These are phyloP conservation scores for Luzula sylvatica DNA, from an alignment of 176 grass and related monocot genomes.

Conservation along the genomic window DNA sequence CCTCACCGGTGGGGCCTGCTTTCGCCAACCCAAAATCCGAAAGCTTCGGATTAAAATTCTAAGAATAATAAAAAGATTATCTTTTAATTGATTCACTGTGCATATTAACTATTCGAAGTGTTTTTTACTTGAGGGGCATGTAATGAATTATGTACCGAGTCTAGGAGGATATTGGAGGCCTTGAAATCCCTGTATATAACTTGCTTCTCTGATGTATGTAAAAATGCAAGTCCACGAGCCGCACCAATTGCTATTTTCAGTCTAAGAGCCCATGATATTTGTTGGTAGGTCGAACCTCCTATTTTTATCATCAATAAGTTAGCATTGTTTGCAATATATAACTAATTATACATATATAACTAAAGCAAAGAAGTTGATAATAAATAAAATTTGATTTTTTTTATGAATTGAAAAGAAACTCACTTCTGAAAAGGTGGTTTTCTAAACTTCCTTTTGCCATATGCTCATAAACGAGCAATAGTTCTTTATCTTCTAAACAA, in stretches of 20 bases:
- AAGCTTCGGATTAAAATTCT: slow-evolving; percentile 43
- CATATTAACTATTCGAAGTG: too few relatives aligned
- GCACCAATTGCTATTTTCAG: slow-evolving; percentile 44
- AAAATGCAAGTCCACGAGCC: slow-evolving; percentile 49
- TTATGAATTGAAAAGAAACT: slow-evolving; percentile 5
- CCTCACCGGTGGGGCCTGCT: slow-evolving; percentile 31
- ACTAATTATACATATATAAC: too few relatives aligned
- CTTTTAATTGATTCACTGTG: too few relatives aligned
- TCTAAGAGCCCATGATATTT: slow-evolving; percentile 35
- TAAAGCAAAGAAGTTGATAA: too few relatives aligned
- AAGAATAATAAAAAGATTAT: too few relatives aligned
- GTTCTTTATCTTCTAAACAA: slow-evolving; percentile 58
- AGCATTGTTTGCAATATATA: too few relatives aligned
- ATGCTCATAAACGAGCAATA: slow-evolving; percentile 69
- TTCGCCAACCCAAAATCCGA: slow-evolving; percentile 43
- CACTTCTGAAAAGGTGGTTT: slow-evolving; percentile 80
- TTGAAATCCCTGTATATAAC: slow-evolving; percentile 72
- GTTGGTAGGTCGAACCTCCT: slow-evolving; percentile 37
- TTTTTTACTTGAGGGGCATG: too few relatives aligned
- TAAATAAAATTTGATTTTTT: too few relatives aligned
- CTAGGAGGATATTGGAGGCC: slow-evolving; percentile 61
- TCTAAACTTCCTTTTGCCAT: slow-evolving; percentile 69
- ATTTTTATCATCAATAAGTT: not conserved
- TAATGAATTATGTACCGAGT: slow-evolving; percentile 31
- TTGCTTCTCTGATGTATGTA: slow-evolving; percentile 58